Base-by-base conservation (phyloP, 1,284 basidiomycete genomes). In the Naganishia albida region DNA sequence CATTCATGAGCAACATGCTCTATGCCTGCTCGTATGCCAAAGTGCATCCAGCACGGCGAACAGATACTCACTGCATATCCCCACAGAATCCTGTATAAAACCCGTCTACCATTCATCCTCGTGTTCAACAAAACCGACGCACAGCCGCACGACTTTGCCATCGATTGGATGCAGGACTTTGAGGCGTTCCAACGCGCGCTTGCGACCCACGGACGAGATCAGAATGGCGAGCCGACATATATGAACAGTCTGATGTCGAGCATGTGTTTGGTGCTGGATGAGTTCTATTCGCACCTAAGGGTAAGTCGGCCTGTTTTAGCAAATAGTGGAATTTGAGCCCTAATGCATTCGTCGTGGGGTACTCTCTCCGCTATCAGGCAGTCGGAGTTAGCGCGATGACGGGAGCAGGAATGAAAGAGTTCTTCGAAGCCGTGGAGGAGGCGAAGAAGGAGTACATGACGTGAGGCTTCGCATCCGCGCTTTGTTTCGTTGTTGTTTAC, bases 1-100 rank as follows among this genome's bases (percentile, higher is more conserved):
- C 96, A 0, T 99, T 99, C 79, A 99, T 99, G 96, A 93, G 89
- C 62, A 99, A 99, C 80, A 99, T 99, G 96, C 84, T 99, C 56
- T 99, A 99, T 74, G 96, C 96, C 0, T 99, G 96, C 84, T 93
- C 90, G 90, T 89, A 68, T 40, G 26, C 38, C 18, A 38, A 38
- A 34, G 20, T 13, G 23, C 20, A 13, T 34, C n/a, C 4, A 34
- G 34, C 34, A 34, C 4, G 34, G 4, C 4, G 34, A 34, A 34
- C 34, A 4, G 10, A 10, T 10, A 4, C 34, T 34, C 6, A 34
- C 34, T 10, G 6, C 34, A 6, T 4, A 6, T 34, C n/a, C 15
- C 15, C 8, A 18, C 16, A 95, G 93, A 70, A 99, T 99, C 70
- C 82, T 99, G 28, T 99, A 99, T 84, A 99, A 99, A 81, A 97